Evolutionary conservation across 805 yeast genomes (phyloP), one percentile per base, ranked within the genome.

Genomic region (Saccharomycopsis amapae): DNA sequence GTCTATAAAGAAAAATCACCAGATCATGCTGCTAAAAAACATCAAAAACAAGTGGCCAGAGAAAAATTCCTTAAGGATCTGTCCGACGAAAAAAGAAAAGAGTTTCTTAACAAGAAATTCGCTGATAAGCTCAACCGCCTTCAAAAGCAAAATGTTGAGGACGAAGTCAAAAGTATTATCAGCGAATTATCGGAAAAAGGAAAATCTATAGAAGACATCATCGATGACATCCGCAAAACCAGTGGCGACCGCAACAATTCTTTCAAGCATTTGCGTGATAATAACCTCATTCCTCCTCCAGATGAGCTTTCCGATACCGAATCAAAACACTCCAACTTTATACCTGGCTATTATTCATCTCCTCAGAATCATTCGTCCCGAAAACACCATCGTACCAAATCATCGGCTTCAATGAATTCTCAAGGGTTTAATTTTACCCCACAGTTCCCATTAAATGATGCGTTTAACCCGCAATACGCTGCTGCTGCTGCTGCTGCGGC

Each of bases 401-500:
- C 44, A 31, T 23, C 28, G 28, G 15, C 22, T 39, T 12, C 46
- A 42, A 10, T 15, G n/a, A n/a, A n/a, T n/a, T n/a, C n/a, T n/a
- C n/a, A n/a, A n/a, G n/a, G n/a, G n/a, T n/a, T n/a, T 42, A 17
- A 31, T 34, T 18, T 18, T 23, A n/a, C 30, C 12, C 30, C 30
- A 26, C 44, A 45, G 6, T 17, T 30, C 9, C 42, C 47, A 6
- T 33, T 38, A 7, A 40, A 33, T 32, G 48, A 31, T 28, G 32
- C 47, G n/a, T 40, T 40, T 28, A 23, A 32, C 13, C n/a, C 22
- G 10, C 15, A 31, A 17, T 9, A 5, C 20, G 44, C 48, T 25
- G 46, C 53, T 20, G 49, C 53, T 19, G 39, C 46, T 6, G 44
- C 54, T 18, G 36, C 51, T 19, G 44, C 55, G 19, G 48, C 53